Evolutionary conservation across 2,329 filamentous ascomycete genomes (phyloP).

Genomic region (Colletotrichum tamarilloi): DNA sequence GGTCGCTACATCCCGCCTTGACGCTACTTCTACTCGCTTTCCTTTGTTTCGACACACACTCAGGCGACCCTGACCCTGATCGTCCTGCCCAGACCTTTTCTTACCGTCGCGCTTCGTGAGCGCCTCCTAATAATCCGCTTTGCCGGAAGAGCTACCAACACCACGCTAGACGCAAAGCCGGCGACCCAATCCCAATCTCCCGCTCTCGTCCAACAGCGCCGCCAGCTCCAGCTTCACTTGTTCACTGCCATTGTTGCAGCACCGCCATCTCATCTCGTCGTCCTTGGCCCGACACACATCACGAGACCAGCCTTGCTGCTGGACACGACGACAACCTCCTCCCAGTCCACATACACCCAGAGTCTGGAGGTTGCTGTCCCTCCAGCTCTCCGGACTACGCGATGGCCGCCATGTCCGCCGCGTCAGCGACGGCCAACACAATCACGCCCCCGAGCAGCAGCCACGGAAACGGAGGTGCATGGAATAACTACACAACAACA

Average conservation of each 20-base stretch:
- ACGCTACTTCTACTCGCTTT: slow-evolving; percentile 20
- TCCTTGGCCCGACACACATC: slow-evolving; percentile 28
- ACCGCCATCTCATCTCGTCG: neutral
- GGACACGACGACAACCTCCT: neutral
- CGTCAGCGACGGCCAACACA: slow-evolving; percentile 57
- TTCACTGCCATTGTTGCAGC: slow-evolving; percentile 11
- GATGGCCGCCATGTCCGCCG: slow-evolving; percentile 66
- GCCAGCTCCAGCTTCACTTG: slow-evolving; percentile 13
- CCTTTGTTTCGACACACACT: slow-evolving; percentile 26
- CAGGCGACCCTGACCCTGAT: slow-evolving; percentile 3
- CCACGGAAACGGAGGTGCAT: slow-evolving; percentile 59
- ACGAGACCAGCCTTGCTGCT: neutral
- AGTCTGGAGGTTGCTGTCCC: slow-evolving; percentile 29
- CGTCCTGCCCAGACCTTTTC: neutral
- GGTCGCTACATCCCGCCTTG: slow-evolving; percentile 12
- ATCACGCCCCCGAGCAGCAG: slow-evolving; percentile 62
- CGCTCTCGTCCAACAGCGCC: slow-evolving; percentile 7
- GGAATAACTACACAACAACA: slow-evolving; percentile 49
- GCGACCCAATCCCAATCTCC: slow-evolving; percentile 23
- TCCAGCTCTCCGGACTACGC: slow-evolving; percentile 36
- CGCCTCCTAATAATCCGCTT: slow-evolving; percentile 33
- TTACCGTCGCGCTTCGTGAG: slow-evolving; percentile 23
- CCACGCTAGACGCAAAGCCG: slow-evolving; percentile 16
- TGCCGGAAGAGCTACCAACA: slow-evolving; percentile 21
- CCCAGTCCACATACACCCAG: neutral